phyloP scores from a whole-genome alignment of 441 rosid genomes.

The Francoa sonchifolia region DNA sequence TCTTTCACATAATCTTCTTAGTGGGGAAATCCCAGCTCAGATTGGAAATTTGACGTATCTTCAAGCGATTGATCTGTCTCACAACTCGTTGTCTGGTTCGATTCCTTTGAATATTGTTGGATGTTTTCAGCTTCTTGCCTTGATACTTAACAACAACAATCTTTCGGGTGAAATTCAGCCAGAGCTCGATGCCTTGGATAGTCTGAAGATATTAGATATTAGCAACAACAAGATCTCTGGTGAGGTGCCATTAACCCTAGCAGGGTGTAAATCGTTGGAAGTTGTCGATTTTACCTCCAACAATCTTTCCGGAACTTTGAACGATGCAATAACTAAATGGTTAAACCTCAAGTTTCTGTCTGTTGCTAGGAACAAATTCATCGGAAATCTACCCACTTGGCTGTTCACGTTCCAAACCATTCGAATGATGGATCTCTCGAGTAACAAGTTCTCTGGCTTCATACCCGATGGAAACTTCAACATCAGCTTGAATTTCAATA shows the following conservation, averaged over 20 bases:
- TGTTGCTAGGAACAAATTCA: constrained; percentile 60
- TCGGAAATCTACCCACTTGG: constrained; percentile 64
- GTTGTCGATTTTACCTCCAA: constrained; percentile 76
- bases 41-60: constrained; percentile 82
- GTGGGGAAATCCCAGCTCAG: constrained; percentile 65
- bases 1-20: constrained; percentile 71
- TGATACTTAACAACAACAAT: constrained; percentile 58
- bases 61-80: constrained; percentile 67
- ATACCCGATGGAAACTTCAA: constrained; percentile 73
- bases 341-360: constrained; percentile 64
- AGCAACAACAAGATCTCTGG: constrained; percentile 73
- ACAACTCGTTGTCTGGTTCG: constrained; percentile 60
- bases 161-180: constrained; percentile 78
- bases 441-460: constrained; percentile 65
- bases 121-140: constrained; percentile 71
- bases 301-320: constrained; percentile 64
- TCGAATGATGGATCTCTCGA: constrained; percentile 60
- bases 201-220: constrained; percentile 67
- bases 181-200: constrained; percentile 75
- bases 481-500: constrained; percentile 36
- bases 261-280: constrained; percentile 74
- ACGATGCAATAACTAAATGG: constrained; percentile 81
- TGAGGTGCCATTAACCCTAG: constrained; percentile 77
- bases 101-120: constrained; percentile 76
- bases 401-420: constrained; percentile 57